Conservation (phyloP, 2,329 filamentous ascomycete species). For the Nothophaeocryptopus gaeumannii region DNA sequence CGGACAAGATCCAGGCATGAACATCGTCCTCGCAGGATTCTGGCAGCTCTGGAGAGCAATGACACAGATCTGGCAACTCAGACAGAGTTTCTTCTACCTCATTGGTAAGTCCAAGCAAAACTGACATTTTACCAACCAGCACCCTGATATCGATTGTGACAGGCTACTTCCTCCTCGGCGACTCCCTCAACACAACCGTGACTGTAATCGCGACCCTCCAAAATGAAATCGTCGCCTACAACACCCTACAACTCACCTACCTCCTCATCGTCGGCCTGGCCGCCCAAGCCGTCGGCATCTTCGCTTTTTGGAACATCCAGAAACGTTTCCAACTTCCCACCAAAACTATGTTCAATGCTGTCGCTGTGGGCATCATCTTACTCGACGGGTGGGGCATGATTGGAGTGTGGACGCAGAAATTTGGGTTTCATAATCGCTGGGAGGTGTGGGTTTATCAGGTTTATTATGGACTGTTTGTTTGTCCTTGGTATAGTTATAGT, state of each 20-base stretch:
- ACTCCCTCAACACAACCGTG: constrained; percentile 67
- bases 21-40: constrained; percentile 58
- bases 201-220: constrained; percentile 66
- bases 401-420: constrained; percentile 54
- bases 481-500: constrained; percentile 68
- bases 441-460: constrained; percentile 25
- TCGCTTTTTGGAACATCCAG: constrained; percentile 57
- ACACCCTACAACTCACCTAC: constrained; percentile 63
- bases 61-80: constrained; percentile 61
- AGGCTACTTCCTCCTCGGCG: constrained; percentile 66
- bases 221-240: constrained; percentile 63
- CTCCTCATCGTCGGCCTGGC: constrained; percentile 64
- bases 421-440: constrained; percentile 33
- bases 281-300: constrained; percentile 62
- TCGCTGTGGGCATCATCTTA: constrained; percentile 61
- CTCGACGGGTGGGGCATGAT: constrained; percentile 61
- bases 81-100: constrained; percentile 64
- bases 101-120: constrained; percentile 51
- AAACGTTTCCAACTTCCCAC: constrained; percentile 58
- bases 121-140: too few species aligned
- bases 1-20: constrained; percentile 53
- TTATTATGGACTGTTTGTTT: constrained; percentile 65
- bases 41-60: constrained; percentile 61
- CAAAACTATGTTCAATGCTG: constrained; percentile 66
- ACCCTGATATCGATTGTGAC: too few species aligned